Base-by-base conservation (phyloP, 148 eudicot species). In the Talinum fruticosum region DNA sequence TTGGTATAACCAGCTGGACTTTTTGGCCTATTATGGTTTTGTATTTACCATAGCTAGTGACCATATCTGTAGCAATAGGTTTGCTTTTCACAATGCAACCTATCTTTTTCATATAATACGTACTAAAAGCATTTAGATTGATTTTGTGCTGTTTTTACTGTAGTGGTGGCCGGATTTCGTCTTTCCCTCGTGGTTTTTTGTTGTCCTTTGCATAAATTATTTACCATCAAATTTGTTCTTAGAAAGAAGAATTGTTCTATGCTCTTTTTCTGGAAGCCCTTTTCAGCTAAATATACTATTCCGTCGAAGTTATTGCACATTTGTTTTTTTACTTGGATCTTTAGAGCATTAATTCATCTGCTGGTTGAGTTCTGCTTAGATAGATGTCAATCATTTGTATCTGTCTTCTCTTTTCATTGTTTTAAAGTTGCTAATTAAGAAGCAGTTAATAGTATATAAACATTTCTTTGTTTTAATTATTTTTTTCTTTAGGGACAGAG, bases 291-390 rank as follows among this genome's bases (percentile, higher is more conserved):
- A n/a, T n/a, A n/a, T n/a, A n/a, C n/a, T n/a, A n/a, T n/a, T n/a
- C n/a, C n/a, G n/a, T n/a, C n/a, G n/a, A n/a, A n/a, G n/a, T n/a
- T n/a, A n/a, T n/a, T n/a, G n/a, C n/a, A n/a, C n/a, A n/a, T n/a
- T n/a, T n/a, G n/a, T n/a, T 34, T 29, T 49, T 67, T 4, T 33
- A 45, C 36, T 15, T 13, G 23, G 57, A 51, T 21, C 57, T 51
- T 53, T 51, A 38, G 32, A 68, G 49, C 21, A 76, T 29, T 76
- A 45, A n/a, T n/a, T n/a, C n/a, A n/a, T 51, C 41, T 26, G 24
- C 61, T 76, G 79, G 30, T 45, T 76, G 72, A 23, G 12, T 69
- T 77, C 38, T 77, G 47, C 74, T 77, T 64, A 28, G 47, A 37
- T 77, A 71, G 74, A 62, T 70, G 66, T 54, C 10, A 69, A 53